A percentile compares a stretch with the other conserved stretches of the same genome.
These are phyloP conservation scores for Cudoniella acicularis DNA, from an alignment of 495 filamentous ascomycete species.

Conservation along the genomic window DNA sequence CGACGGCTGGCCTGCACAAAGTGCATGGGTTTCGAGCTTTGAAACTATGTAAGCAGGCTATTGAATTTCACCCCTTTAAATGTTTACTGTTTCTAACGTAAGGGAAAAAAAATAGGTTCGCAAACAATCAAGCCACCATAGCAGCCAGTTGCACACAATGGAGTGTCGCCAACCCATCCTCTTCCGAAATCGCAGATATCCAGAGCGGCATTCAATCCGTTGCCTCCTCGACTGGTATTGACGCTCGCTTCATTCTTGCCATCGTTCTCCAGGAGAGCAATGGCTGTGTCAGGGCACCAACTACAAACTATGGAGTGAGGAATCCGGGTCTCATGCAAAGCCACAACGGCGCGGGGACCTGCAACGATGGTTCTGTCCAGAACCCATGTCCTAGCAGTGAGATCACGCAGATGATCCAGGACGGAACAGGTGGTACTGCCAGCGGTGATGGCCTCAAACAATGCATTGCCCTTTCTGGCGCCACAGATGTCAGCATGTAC, in stretches of 20 bases:
- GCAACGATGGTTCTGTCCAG: conserved; percentile 10
- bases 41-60: conserved; percentile 23
- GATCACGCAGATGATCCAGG: conserved; percentile 33
- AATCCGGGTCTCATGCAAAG: conserved; percentile 43
- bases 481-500: conserved; percentile 27
- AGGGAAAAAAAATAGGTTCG: conserved; percentile 39
- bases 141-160: conserved; percentile 40
- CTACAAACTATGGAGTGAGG: conserved; percentile 33
- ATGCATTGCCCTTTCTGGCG: conserved; percentile 20
- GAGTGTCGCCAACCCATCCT: conserved; percentile 9
- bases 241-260: conserved; percentile 37
- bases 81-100: no score
- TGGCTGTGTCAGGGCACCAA: conserved; percentile 46
- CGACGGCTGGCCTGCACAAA: conserved; percentile 25
- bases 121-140: conserved; percentile 40
- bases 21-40: conserved; percentile 21
- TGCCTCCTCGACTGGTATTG: conserved; percentile 36
- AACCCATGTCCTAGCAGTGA: conserved; percentile 24
- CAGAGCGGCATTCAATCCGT: conserved; percentile 37
- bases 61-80: no score
- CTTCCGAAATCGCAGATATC: conserved; percentile 37
- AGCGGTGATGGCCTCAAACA: conserved; percentile 36
- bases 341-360: conserved; percentile 26
- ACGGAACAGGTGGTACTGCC: conserved; percentile 36
- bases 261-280: conserved; percentile 57